These are phyloP conservation scores for Lithospermum erythrorhizon DNA, from an alignment of 257 asterid genomes.

Conservation along the genomic window DNA sequence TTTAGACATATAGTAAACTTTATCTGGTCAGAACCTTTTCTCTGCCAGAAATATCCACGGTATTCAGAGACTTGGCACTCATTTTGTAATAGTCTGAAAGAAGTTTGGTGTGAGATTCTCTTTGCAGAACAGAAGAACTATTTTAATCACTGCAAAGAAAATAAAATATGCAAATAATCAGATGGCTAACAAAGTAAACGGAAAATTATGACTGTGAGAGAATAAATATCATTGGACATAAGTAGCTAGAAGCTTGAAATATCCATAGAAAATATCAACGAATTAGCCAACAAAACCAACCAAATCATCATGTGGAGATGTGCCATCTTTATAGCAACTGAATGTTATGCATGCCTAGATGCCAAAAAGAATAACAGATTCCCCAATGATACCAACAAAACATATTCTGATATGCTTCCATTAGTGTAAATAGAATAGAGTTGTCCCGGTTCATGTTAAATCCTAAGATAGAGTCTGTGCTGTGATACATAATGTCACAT, in stretches of 20 bases:
- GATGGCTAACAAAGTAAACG: neutral
- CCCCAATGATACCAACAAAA: too few species aligned
- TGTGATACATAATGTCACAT: neutral
- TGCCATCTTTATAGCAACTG: neutral
- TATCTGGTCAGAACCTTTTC: too few species aligned
- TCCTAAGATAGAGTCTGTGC: neutral
- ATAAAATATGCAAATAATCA: slow-evolving; percentile 3
- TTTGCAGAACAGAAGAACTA: slow-evolving; percentile 95
- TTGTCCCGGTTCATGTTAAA: too few species aligned
- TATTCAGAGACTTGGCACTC: slow-evolving; percentile 96
- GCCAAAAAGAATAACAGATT: too few species aligned
- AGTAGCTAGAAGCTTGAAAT: neutral
- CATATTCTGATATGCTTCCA: too few species aligned
- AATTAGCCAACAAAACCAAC: neutral
- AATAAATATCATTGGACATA: too few species aligned
- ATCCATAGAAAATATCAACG: neutral
- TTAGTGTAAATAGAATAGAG: too few species aligned
- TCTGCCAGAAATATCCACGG: slow-evolving; percentile 92
- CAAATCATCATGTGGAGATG: neutral
- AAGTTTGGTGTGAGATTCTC: slow-evolving; percentile 89
- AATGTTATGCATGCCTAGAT: neutral
- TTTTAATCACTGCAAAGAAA: slow-evolving; percentile 74
- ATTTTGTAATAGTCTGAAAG: slow-evolving; percentile 77
- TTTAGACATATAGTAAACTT: too few species aligned
- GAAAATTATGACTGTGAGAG: neutral